A percentile compares a stretch with the other conserved stretches of the same genome.
Conservation (phyloP, 805 yeast species). For the Suhomyces vadensis region DNA sequence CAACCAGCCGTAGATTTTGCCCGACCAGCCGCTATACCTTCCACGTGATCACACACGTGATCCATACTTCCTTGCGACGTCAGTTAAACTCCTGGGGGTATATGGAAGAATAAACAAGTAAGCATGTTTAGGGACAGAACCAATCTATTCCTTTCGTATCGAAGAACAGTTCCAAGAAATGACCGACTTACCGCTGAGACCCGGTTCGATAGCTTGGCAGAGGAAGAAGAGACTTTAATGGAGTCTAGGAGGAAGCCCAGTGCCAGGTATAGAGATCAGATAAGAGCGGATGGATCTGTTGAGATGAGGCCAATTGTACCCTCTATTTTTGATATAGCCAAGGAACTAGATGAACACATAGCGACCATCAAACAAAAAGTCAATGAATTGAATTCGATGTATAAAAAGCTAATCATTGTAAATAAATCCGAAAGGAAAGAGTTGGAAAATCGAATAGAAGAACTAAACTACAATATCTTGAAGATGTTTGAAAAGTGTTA, state of each 20-base stretch:
- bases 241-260: conserved; percentile 25
- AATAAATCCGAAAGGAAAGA: conserved; percentile 79
- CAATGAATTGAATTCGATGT: conserved; percentile 63
- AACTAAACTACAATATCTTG: conserved; percentile 71
- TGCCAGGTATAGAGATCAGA: conserved; percentile 12
- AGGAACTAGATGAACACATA: conserved; percentile 67
- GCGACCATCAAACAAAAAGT: conserved; percentile 53
- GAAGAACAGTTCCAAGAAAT: conserved; percentile 83
- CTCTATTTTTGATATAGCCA: conserved; percentile 69
- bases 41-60: background rate
- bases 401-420: conserved; percentile 81
- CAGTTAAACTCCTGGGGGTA: background rate
- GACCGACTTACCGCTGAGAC: conserved; percentile 19
- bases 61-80: background rate
- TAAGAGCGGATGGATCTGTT: conserved; percentile 36
- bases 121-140: conserved; percentile 91
- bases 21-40: too few species aligned
- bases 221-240: conserved; percentile 64
- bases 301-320: conserved; percentile 76
- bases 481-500: conserved; percentile 78
- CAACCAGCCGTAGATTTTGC: too few species aligned
- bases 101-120: background rate
- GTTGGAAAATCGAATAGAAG: conserved; percentile 79
- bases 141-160: conserved; percentile 82
- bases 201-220: conserved; percentile 42